Evolutionary conservation across 2,329 filamentous ascomycete genomes (phyloP).

Genomic region (Podosphaera xanthii): DNA sequence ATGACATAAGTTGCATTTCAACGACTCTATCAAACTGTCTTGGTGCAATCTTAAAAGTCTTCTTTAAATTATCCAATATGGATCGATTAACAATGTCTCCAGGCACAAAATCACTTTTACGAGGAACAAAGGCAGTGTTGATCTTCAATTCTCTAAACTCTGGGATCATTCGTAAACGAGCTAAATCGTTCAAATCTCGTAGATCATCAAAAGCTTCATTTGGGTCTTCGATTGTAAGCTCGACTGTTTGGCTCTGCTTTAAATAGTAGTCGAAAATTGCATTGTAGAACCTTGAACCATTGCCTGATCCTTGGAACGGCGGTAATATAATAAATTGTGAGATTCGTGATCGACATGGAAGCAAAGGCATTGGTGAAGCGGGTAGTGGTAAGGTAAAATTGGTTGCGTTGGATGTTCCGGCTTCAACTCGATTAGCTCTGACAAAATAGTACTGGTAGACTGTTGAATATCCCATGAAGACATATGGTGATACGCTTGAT

Average conservation of each 20-base stretch:
- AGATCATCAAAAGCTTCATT: constrained; percentile 69
- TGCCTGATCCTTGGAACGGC: constrained; percentile 60
- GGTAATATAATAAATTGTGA: constrained; percentile 87
- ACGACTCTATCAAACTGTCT: constrained; percentile 55
- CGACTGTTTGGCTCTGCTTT: constrained; percentile 42
- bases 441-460: constrained; percentile 68
- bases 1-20: constrained; percentile 51
- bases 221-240: constrained; percentile 86
- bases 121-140: constrained; percentile 27
- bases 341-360: constrained; percentile 61
- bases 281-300: constrained; percentile 47
- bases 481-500: constrained; percentile 35
- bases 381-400: constrained; percentile 20
- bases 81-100: constrained; percentile 34
- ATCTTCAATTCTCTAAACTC: constrained; percentile 34
- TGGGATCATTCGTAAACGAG: constrained; percentile 34
- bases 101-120: constrained; percentile 24
- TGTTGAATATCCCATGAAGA: constrained; percentile 73
- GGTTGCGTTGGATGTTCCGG: constrained; percentile 12
- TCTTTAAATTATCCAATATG: constrained; percentile 31
- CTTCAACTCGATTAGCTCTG: constrained; percentile 19
- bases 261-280: constrained; percentile 52
- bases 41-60: constrained; percentile 44
- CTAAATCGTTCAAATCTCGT: constrained; percentile 51
- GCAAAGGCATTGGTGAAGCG: constrained; percentile 24